Percentiles rank a stretch among this genome's conserved stretches.
phyloP scores from a whole-genome alignment of 192 early-diverging fungal genomes.

The Entophlyctis helioformis region DNA sequence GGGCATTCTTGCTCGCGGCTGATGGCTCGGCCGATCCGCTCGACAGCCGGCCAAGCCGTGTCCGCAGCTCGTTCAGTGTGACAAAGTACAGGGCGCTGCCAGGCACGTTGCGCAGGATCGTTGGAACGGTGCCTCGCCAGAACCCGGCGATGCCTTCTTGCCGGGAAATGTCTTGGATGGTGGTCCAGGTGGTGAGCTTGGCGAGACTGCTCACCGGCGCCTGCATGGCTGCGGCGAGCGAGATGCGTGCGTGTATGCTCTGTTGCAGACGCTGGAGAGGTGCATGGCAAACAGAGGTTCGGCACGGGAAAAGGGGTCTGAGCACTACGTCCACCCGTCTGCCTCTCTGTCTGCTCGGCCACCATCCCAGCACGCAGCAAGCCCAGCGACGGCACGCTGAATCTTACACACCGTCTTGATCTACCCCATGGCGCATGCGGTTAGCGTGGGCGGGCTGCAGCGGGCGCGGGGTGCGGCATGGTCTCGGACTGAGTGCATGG shows the following conservation, averaged over 20 bases:
- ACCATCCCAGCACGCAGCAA: neutral
- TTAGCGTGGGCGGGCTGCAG: neutral
- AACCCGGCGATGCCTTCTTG: no score
- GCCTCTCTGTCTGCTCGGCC: no score
- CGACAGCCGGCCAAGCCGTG: neutral
- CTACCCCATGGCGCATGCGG: neutral
- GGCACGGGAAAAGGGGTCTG: neutral
- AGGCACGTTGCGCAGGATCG: constrained; percentile 42
- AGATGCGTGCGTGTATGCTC: neutral
- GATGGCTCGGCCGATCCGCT: neutral
- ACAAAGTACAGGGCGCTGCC: constrained; percentile 66
- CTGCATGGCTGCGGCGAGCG: no score
- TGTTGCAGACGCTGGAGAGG: constrained; percentile 18
- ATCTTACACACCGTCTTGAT: constrained; percentile 10
- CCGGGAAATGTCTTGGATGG: no score
- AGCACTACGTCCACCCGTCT: no score
- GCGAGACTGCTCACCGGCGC: no score
- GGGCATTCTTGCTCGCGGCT: constrained; percentile 3
- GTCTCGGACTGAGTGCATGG: neutral
- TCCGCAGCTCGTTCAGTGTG: constrained; percentile 42
- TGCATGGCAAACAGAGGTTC: neutral
- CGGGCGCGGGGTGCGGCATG: neutral
- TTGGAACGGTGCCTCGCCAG: constrained; percentile 70
- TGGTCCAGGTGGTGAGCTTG: constrained; percentile 36
- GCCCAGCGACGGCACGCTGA: neutral